Conservation (phyloP, 208 protist genomes). For the Balamuthia mandrillaris region DNA sequence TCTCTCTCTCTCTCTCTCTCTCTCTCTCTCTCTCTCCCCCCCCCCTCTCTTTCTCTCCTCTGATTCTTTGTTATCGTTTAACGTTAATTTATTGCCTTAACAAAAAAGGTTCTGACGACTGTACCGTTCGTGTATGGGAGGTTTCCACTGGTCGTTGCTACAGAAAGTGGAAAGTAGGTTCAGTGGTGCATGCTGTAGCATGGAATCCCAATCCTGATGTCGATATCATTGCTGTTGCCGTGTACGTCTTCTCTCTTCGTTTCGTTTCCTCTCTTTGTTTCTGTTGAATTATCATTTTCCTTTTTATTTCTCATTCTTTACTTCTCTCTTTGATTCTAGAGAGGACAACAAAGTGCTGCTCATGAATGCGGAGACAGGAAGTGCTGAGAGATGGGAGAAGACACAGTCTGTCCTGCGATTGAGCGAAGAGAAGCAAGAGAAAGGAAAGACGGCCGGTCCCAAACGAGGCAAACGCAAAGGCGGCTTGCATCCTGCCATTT, state of each 20-base stretch:
- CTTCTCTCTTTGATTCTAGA: neutral
- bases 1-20: neutral
- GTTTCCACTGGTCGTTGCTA: slow-evolving; percentile 90
- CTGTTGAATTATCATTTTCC: neutral
- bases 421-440: neutral
- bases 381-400: too few species aligned
- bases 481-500: neutral
- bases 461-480: neutral
- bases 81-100: too few species aligned
- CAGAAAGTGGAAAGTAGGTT: slow-evolving; percentile 40
- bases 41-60: too few species aligned
- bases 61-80: too few species aligned
- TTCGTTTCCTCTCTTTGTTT: too few species aligned
- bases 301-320: neutral
- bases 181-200: slow-evolving; percentile 80
- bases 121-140: slow-evolving; percentile 95
- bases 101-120: slow-evolving; percentile 84
- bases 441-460: neutral
- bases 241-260: too few species aligned
- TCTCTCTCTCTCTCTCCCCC: too few species aligned
- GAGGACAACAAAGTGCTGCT: neutral
- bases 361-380: neutral
- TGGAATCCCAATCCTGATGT: slow-evolving; percentile 88
- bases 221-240: slow-evolving; percentile 83
- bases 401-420: too few species aligned